Conservation (phyloP, 768 basidiomycete genomes). For the Leccinum obscurum region DNA sequence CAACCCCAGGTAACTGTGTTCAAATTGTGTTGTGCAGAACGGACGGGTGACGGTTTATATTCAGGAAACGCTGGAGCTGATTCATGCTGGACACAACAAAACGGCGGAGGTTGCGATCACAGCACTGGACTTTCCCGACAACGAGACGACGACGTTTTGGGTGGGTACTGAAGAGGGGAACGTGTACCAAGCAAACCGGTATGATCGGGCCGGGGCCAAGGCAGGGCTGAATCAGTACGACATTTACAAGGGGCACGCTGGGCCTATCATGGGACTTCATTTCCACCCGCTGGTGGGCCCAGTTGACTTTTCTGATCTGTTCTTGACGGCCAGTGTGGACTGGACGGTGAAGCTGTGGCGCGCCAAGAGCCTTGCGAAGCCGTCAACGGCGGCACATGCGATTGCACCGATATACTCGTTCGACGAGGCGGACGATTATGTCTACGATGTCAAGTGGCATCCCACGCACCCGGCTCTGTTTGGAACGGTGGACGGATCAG, state of each 20-base stretch:
- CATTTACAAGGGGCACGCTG: slow-evolving; percentile 89
- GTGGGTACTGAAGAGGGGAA: slow-evolving; percentile 98
- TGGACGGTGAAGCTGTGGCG: slow-evolving; percentile 99
- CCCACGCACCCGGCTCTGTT: slow-evolving; percentile 93
- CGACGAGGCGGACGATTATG: slow-evolving; percentile 97
- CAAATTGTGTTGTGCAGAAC: background rate
- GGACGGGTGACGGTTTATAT: slow-evolving; percentile 3
- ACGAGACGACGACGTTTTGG: slow-evolving; percentile 96
- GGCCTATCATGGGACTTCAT: slow-evolving; percentile 90
- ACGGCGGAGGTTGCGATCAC: slow-evolving; percentile 97
- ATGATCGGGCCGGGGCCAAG: slow-evolving; percentile 95
- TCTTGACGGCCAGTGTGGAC: slow-evolving; percentile 90
- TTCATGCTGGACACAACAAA: slow-evolving; percentile 91
- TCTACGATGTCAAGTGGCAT: slow-evolving; percentile 99
- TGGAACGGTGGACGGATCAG: slow-evolving; percentile 91
- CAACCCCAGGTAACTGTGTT: slow-evolving; percentile 77
- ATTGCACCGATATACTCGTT: slow-evolving; percentile 89
- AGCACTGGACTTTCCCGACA: slow-evolving; percentile 89
- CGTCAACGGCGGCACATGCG: slow-evolving; percentile 52
- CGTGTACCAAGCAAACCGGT: slow-evolving; percentile 94
- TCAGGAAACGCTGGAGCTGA: slow-evolving; percentile 91
- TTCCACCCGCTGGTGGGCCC: slow-evolving; percentile 93
- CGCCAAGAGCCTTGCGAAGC: slow-evolving; percentile 72
- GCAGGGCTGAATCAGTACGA: slow-evolving; percentile 93
- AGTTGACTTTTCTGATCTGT: slow-evolving; percentile 94